These are phyloP conservation scores for Acanthamoeba royreba DNA, from an alignment of 208 protist genomes.

Conservation along the genomic window DNA sequence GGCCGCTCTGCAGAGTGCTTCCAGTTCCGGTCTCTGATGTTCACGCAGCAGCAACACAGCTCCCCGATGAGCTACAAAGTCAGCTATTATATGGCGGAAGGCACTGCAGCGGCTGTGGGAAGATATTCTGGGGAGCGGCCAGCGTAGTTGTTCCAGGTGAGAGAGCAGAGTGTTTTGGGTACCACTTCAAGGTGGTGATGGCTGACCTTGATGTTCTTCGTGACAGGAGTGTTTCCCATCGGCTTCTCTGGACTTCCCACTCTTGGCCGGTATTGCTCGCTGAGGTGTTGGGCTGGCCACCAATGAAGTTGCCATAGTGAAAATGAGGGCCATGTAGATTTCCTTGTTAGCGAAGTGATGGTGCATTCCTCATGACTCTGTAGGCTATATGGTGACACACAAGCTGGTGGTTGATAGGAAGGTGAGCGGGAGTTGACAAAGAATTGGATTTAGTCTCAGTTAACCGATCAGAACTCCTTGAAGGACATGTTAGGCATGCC, in stretches of 20 bases:
- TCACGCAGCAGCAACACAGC: not conserved
- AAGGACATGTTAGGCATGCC: conserved; percentile 25
- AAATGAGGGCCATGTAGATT: too few relatives aligned
- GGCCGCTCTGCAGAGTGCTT: too few relatives aligned
- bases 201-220: not conserved
- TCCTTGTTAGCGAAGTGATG: too few relatives aligned
- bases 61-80: not conserved
- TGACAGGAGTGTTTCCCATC: not conserved
- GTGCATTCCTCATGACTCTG: too few relatives aligned
- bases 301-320: too few relatives aligned
- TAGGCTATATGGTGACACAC: too few relatives aligned
- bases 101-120: not conserved
- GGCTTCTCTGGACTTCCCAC: not conserved
- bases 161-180: not conserved
- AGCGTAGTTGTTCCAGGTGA: not conserved
- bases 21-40: not conserved
- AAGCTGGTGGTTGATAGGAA: too few relatives aligned
- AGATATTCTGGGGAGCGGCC: not conserved
- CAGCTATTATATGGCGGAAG: not conserved
- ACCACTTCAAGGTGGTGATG: not conserved
- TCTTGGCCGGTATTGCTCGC: not conserved
- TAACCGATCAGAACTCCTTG: not conserved
- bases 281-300: not conserved
- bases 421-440: too few relatives aligned
- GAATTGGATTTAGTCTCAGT: too few relatives aligned